Percentiles rank a stretch among this genome's conserved stretches.
phyloP scores from a whole-genome alignment of 106 monocot genomes.

The Amphibolis antarctica region DNA sequence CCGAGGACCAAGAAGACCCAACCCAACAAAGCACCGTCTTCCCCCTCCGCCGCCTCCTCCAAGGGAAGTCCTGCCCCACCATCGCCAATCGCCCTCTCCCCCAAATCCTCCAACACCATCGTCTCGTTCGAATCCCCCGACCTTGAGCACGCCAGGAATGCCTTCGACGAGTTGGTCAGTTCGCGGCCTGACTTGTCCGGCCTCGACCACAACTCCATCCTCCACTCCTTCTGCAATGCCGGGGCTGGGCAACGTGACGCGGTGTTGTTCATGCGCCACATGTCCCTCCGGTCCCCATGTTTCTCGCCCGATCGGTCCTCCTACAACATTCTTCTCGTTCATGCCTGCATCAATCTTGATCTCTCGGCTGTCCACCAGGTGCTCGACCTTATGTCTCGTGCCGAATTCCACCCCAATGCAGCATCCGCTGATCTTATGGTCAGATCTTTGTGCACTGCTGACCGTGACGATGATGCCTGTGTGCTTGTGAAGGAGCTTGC shows the following conservation, averaged over 20 bases:
- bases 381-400: slow-evolving; percentile 27
- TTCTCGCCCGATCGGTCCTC: slow-evolving; percentile 24
- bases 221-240: slow-evolving; percentile 40
- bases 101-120: neutral
- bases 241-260: slow-evolving; percentile 30
- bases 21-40: neutral
- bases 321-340: slow-evolving; percentile 37
- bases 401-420: slow-evolving; percentile 21
- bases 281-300: slow-evolving; percentile 23
- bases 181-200: slow-evolving; percentile 4
- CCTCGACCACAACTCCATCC: slow-evolving; percentile 23
- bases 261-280: slow-evolving; percentile 35
- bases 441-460: slow-evolving; percentile 58
- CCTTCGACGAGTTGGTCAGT: slow-evolving; percentile 22
- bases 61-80: neutral
- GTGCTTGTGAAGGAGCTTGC: slow-evolving; percentile 14
- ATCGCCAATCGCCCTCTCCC: neutral
- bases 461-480: slow-evolving; percentile 55
- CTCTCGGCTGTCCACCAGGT: slow-evolving; percentile 9
- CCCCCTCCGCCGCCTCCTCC: neutral
- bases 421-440: slow-evolving; percentile 42
- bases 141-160: slow-evolving; percentile 20
- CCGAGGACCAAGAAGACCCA: neutral
- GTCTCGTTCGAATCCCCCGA: slow-evolving; percentile 25
- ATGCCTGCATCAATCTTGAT: slow-evolving; percentile 31